phyloP scores from a whole-genome alignment of 2,329 filamentous ascomycete species.

The Byssochlamys sp. region DNA sequence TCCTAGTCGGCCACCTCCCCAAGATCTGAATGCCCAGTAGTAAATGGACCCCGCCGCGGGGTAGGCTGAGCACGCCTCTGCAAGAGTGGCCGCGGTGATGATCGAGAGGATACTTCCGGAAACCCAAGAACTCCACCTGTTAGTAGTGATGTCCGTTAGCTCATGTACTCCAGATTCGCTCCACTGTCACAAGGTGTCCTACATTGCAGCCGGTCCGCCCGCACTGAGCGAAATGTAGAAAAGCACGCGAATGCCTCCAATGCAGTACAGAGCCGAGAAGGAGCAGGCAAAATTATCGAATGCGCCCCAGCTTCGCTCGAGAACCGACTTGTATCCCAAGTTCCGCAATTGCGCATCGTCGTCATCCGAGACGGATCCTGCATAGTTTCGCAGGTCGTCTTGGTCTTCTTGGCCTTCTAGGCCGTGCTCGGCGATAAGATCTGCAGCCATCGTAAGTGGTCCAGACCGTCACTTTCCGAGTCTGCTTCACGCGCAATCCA shows the following conservation, averaged over 20 bases:
- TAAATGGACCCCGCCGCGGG: constrained; percentile 23
- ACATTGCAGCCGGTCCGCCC: constrained; percentile 11
- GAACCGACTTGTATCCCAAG: constrained; percentile 17
- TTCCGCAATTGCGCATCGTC: constrained; percentile 18
- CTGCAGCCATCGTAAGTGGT: neutral
- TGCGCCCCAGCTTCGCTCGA: constrained; percentile 16
- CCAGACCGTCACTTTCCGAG: neutral
- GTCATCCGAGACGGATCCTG: constrained; percentile 11
- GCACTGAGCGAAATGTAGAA: constrained; percentile 19
- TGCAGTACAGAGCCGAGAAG: constrained; percentile 18
- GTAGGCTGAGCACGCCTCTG: constrained; percentile 22
- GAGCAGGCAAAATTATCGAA: constrained; percentile 22
- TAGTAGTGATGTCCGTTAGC: neutral
- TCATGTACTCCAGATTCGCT: neutral
- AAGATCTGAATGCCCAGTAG: constrained; percentile 22
- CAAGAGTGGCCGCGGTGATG: constrained; percentile 20
- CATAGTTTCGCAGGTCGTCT: neutral
- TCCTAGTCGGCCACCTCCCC: constrained; percentile 14
- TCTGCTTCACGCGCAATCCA: neutral
- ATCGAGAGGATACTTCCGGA: neutral
- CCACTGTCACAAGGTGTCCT: neutral
- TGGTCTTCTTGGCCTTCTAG: constrained; percentile 2
- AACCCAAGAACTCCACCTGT: neutral
- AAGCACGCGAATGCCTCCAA: constrained; percentile 19
- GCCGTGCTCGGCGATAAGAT: neutral